Evolutionary conservation across 1,284 basidiomycete species (phyloP).

Genomic region (Paramarasmius palmivorus): DNA sequence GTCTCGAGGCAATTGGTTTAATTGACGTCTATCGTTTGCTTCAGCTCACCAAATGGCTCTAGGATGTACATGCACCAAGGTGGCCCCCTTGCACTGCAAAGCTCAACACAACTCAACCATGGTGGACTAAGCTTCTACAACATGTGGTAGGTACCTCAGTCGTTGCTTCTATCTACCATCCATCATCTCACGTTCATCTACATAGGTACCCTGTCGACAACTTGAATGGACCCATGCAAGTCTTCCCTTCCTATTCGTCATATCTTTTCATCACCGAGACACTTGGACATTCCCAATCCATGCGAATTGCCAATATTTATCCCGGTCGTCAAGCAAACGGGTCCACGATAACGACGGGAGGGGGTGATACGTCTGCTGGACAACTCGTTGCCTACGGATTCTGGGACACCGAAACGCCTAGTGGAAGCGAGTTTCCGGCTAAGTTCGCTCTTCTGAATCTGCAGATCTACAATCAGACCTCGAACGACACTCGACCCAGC

Average conservation of each 20-base stretch:
- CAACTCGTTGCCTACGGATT: slow-evolving; percentile 50
- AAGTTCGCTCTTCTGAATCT: slow-evolving; percentile 50
- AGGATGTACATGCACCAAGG: slow-evolving; percentile 54
- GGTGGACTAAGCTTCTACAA: slow-evolving; percentile 50
- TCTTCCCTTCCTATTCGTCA: slow-evolving; percentile 50
- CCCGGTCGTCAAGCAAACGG: slow-evolving; percentile 51
- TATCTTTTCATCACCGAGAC: slow-evolving; percentile 52
- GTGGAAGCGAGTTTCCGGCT: slow-evolving; percentile 32
- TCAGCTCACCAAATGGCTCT: neutral
- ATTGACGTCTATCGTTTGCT: neutral
- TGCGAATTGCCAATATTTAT: slow-evolving; percentile 47
- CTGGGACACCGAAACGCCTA: slow-evolving; percentile 36
- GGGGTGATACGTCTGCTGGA: slow-evolving; percentile 46
- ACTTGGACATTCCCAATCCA: slow-evolving; percentile 39
- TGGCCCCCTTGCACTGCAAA: slow-evolving; percentile 49
- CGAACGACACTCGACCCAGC: slow-evolving; percentile 35
- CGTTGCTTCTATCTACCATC: neutral
- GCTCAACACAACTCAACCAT: slow-evolving; percentile 46
- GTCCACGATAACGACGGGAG: slow-evolving; percentile 48
- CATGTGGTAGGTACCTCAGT: slow-evolving; percentile 40
- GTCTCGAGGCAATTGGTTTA: slow-evolving; percentile 37
- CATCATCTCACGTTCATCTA: neutral
- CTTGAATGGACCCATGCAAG: slow-evolving; percentile 45
- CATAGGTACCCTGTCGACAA: slow-evolving; percentile 48
- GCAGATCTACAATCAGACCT: slow-evolving; percentile 48